Conservation (phyloP, 23 red algal species). For the Cyanidiococcus yangmingshanensis region DNA sequence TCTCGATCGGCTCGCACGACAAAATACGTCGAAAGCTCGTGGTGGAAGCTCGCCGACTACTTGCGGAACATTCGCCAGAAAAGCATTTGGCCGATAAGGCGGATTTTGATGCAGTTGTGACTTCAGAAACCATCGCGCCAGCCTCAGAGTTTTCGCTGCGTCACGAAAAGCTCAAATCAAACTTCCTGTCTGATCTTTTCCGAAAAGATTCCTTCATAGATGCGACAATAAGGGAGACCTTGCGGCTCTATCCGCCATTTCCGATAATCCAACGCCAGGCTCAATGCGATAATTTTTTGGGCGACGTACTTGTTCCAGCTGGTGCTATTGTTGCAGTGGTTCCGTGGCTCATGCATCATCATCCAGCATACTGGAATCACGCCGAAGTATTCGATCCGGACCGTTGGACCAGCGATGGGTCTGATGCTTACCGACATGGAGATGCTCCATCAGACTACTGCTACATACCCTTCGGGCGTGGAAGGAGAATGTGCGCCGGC, state of each 20-base stretch:
- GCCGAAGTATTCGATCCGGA: conserved; percentile 69
- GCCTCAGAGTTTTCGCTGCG: neutral
- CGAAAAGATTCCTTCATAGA: conserved; percentile 43
- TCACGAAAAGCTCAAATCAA: neutral
- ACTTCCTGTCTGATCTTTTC: neutral
- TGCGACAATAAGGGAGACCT: conserved; percentile 58
- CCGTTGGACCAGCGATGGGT: conserved; percentile 24
- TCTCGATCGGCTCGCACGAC: conserved; percentile 43
- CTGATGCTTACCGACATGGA: conserved; percentile 33
- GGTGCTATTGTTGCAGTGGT: conserved; percentile 63
- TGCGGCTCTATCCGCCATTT: conserved; percentile 87
- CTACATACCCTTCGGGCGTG: conserved; percentile 82
- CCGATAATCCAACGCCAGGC: conserved; percentile 71
- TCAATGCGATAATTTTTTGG: conserved; percentile 39
- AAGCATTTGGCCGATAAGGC: neutral
- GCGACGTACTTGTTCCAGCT: conserved; percentile 38
- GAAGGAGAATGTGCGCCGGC: conserved; percentile 83
- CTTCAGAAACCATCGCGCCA: neutral
- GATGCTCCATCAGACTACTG: conserved; percentile 66
- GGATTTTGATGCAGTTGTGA: conserved; percentile 1
- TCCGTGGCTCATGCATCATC: conserved; percentile 87
- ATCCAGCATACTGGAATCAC: conserved; percentile 53
- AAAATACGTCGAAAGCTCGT: conserved; percentile 27
- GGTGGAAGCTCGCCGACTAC: conserved; percentile 22
- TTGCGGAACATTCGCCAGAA: neutral